These are phyloP conservation scores for Chamaecyparis obtusa DNA, from an alignment of 75 land plant species.

Conservation along the genomic window DNA sequence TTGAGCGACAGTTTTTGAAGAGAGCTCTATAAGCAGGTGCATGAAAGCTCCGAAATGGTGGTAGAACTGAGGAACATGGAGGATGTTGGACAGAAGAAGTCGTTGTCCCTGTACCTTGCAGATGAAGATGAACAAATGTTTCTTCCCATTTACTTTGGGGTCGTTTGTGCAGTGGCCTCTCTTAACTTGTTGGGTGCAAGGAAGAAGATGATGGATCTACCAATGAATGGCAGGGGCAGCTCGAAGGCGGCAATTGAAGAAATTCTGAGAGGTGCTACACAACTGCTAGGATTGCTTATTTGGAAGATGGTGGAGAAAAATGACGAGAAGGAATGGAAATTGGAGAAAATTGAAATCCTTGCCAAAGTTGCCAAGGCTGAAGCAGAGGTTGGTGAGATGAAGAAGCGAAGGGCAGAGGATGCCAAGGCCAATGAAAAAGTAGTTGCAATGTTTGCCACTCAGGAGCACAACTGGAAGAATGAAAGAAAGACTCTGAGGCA, in stretches of 20 bases:
- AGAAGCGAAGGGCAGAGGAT: constrained; percentile 61
- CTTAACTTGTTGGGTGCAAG: constrained; percentile 21
- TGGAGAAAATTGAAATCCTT: constrained; percentile 14
- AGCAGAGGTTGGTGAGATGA: constrained; percentile 49
- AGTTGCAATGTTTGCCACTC: constrained; percentile 67
- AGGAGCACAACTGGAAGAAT: constrained; percentile 73
- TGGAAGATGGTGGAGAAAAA: constrained; percentile 21
- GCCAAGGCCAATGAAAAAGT: constrained; percentile 92
- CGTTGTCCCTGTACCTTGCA: constrained; percentile 2
- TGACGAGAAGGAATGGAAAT: constrained; percentile 12
- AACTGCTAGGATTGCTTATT: constrained; percentile 52
- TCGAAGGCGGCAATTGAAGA: constrained; percentile 15
- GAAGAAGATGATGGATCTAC: constrained; percentile 3
- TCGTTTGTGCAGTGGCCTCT: constrained; percentile 52
- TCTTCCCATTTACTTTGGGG: constrained; percentile 55
- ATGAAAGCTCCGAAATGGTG: constrained; percentile 6
- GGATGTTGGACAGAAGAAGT: constrained; percentile 7
- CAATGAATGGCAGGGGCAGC: constrained; percentile 21
- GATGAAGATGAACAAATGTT: constrained; percentile 15
- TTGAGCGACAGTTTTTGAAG: neutral
- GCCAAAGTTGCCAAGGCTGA: constrained; percentile 36
- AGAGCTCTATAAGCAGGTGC: constrained; percentile 6
- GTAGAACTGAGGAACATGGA: neutral
- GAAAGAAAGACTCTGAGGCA: constrained; percentile 63
- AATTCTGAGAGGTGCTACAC: constrained; percentile 47